phyloP scores from a whole-genome alignment of 352 stramenopile species.

The Pythium guiyangense region DNA sequence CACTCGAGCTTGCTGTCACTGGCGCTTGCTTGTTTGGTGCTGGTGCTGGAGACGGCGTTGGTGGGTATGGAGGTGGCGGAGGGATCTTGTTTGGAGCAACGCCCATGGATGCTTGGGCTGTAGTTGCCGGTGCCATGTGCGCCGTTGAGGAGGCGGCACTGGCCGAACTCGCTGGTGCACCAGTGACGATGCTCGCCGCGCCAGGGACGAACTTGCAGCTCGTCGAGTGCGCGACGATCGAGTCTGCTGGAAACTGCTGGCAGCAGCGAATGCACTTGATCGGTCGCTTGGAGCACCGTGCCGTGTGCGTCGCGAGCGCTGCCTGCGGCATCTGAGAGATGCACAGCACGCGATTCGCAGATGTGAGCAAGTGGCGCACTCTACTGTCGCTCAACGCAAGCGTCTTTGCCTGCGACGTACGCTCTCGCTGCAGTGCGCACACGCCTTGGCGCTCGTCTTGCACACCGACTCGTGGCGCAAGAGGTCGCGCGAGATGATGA shows the following conservation, averaged over 20 bases:
- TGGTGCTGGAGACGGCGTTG: conserved; percentile 6
- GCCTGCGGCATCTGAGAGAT: conserved; percentile 45
- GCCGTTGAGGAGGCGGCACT: too few species aligned
- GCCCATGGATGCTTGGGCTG: background rate
- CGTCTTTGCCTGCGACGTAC: conserved; percentile 18
- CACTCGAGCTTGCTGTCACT: background rate
- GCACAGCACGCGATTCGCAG: background rate
- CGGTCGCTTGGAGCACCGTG: conserved; percentile 62
- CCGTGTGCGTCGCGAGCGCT: conserved; percentile 37
- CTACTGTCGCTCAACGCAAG: background rate
- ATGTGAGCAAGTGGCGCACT: too few species aligned
- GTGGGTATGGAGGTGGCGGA: conserved; percentile 43
- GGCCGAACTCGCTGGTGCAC: background rate
- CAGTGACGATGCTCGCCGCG: background rate
- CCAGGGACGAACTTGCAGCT: conserved; percentile 56
- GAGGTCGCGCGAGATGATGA: conserved; percentile 68
- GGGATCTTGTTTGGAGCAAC: conserved; percentile 24
- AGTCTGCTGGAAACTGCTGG: conserved; percentile 67
- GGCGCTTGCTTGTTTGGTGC: background rate
- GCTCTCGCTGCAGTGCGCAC: conserved; percentile 58
- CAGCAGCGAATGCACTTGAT: conserved; percentile 85
- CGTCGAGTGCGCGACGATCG: conserved; percentile 67
- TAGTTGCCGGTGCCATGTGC: too few species aligned
- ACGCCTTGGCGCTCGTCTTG: conserved; percentile 61
- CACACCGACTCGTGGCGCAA: conserved; percentile 59